These are phyloP conservation scores for Saccharomyces kudriavzevii DNA, from an alignment of 805 yeast species.

Conservation along the genomic window DNA sequence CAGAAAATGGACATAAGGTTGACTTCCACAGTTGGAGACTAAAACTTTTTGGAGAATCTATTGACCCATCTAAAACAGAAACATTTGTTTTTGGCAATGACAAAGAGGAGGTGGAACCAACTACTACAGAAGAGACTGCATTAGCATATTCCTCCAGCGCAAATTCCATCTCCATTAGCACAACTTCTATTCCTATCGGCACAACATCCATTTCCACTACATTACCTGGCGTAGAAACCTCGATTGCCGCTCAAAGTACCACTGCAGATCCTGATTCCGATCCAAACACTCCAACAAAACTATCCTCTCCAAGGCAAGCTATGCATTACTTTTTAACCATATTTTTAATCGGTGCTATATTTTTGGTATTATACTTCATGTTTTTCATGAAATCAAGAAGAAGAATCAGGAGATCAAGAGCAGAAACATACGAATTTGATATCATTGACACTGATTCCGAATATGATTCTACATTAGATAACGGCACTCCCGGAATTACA, in stretches of 20 bases:
- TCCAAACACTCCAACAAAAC: conserved; percentile 24
- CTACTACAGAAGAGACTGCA: neutral
- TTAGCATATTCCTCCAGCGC: conserved; percentile 3
- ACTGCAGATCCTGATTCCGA: conserved; percentile 12
- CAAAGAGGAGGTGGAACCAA: conserved; percentile 13
- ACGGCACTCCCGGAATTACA: conserved; percentile 7
- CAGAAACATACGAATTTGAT: conserved; percentile 69
- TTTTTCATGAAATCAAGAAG: conserved; percentile 36
- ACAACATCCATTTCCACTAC: conserved; percentile 4
- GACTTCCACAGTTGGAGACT: conserved; percentile 64
- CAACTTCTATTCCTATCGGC: conserved; percentile 2
- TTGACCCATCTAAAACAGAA: conserved; percentile 55
- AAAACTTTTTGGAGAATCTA: conserved; percentile 72
- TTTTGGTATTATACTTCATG: conserved; percentile 38
- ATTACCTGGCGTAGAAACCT: neutral
- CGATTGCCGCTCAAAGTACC: conserved; percentile 1
- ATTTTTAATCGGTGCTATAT: conserved; percentile 49
- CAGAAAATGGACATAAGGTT: conserved; percentile 32
- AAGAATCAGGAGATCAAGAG: conserved; percentile 48
- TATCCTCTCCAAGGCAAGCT: conserved; percentile 38
- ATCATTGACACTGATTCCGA: conserved; percentile 58
- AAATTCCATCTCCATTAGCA: conserved; percentile 1
- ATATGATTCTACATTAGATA: conserved; percentile 27
- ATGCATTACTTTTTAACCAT: conserved; percentile 56
- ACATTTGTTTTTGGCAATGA: conserved; percentile 41